Conservation (phyloP, 768 basidiomycete species). For the Kwoniella bestiolae region DNA sequence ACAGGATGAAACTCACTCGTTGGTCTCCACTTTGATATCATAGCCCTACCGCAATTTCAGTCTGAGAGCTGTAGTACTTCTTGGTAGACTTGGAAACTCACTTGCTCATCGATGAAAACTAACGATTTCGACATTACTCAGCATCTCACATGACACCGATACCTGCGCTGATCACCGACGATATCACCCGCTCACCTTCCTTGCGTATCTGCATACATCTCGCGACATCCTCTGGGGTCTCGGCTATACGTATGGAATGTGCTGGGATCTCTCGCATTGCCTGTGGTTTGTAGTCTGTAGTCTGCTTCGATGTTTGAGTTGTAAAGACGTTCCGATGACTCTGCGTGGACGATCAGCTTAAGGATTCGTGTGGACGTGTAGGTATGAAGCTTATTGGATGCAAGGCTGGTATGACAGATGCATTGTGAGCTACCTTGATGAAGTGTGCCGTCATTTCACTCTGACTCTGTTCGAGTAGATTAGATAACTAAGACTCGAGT, state of each 20-base stretch:
- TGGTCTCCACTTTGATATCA: conserved; percentile 24
- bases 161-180: too few relatives aligned
- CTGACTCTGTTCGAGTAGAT: not conserved
- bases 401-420: too few relatives aligned
- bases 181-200: conserved; percentile 9
- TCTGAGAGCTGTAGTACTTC: not conserved
- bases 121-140: not conserved
- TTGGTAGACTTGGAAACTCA: not conserved
- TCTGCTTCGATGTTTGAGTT: not conserved
- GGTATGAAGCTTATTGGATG: too few relatives aligned
- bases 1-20: conserved; percentile 24
- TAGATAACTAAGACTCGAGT: conserved; percentile 3
- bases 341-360: too few relatives aligned
- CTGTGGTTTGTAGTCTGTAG: not conserved
- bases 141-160: not conserved
- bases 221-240: conserved; percentile 9
- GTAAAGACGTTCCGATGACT: too few relatives aligned
- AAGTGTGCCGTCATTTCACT: too few relatives aligned
- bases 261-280: not conserved
- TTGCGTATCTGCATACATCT: conserved; percentile 20
- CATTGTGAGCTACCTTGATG: too few relatives aligned
- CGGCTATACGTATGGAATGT: not conserved
- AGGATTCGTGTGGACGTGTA: too few relatives aligned
- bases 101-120: conserved; percentile 35
- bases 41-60: conserved; percentile 15